Evolutionary conservation across 1,284 basidiomycete species (phyloP).

Genomic region (Ganoderma lingzhi): DNA sequence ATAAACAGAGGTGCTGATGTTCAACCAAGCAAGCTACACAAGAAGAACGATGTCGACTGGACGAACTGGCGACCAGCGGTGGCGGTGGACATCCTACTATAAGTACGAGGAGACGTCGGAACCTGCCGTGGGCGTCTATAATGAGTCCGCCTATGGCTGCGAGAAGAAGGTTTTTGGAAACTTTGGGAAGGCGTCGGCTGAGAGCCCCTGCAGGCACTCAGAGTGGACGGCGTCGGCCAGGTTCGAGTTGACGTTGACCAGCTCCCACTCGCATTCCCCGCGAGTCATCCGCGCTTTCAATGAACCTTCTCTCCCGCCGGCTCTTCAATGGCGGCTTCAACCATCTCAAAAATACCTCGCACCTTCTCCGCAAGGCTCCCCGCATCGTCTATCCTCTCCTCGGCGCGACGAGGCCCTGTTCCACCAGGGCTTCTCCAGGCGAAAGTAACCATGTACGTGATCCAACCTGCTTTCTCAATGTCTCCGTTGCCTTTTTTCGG

Average conservation of each 20-base stretch:
- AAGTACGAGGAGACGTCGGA: too few species aligned
- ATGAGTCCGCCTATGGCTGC: too few species aligned
- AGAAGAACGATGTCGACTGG: too few species aligned
- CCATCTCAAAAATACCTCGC: slow-evolving; percentile 41
- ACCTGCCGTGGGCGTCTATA: background rate
- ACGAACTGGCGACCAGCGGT: too few species aligned
- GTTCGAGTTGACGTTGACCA: slow-evolving; percentile 13
- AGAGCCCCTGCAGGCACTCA: background rate
- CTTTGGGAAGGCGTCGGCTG: background rate
- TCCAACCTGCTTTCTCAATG: background rate
- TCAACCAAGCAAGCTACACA: too few species aligned
- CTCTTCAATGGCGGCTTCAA: slow-evolving; percentile 45
- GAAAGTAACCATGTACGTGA: slow-evolving; percentile 23
- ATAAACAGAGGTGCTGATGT: too few species aligned
- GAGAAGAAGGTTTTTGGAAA: background rate
- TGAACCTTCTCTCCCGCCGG: slow-evolving; percentile 41
- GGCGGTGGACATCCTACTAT: too few species aligned
- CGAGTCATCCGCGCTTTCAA: slow-evolving; percentile 17
- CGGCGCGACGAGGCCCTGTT: slow-evolving; percentile 26
- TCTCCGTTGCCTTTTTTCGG: background rate
- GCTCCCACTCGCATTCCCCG: slow-evolving; percentile 10
- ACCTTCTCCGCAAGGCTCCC: slow-evolving; percentile 38
- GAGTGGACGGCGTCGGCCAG: too few species aligned
- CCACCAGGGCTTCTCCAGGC: background rate
- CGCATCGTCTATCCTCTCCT: slow-evolving; percentile 35